phyloP scores from a whole-genome alignment of 2,329 filamentous ascomycete genomes.

The Monilinia fructicola region DNA sequence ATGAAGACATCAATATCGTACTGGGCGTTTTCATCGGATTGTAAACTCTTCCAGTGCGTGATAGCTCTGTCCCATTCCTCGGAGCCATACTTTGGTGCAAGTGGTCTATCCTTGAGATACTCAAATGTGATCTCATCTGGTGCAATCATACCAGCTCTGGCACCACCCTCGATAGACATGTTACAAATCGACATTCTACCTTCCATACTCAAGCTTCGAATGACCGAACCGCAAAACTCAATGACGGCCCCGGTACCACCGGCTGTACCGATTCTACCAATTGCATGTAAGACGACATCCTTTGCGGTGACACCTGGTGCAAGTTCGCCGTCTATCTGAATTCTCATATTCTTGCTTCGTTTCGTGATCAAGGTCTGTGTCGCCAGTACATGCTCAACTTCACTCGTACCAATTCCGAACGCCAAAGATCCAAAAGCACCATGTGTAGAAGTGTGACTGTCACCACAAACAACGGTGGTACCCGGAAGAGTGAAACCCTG shows the following conservation, averaged over 20 bases:
- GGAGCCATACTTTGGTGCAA: conserved; percentile 78
- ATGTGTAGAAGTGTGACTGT: conserved; percentile 97
- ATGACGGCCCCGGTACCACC: conserved; percentile 94
- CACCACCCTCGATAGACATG: conserved; percentile 97
- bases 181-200: conserved; percentile 99
- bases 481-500: conserved; percentile 97
- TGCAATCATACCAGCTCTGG: conserved; percentile 93
- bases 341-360: conserved; percentile 97
- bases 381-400: conserved; percentile 96
- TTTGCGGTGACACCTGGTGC: conserved; percentile 92
- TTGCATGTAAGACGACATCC: conserved; percentile 89
- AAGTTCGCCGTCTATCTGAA: conserved; percentile 90
- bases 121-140: conserved; percentile 93
- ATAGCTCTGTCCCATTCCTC: conserved; percentile 87
- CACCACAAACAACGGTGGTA: conserved; percentile 95
- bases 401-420: conserved; percentile 95
- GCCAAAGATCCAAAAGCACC: conserved; percentile 93
- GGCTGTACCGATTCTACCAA: conserved; percentile 91
- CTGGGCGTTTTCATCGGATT: conserved; percentile 82
- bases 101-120: conserved; percentile 86
- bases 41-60: conserved; percentile 82
- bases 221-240: conserved; percentile 95
- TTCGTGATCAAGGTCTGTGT: conserved; percentile 94
- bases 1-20: conserved; percentile 90
- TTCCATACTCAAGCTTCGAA: conserved; percentile 87